These are phyloP conservation scores for Globisporangium splendens DNA, from an alignment of 352 stramenopile species.

Conservation along the genomic window DNA sequence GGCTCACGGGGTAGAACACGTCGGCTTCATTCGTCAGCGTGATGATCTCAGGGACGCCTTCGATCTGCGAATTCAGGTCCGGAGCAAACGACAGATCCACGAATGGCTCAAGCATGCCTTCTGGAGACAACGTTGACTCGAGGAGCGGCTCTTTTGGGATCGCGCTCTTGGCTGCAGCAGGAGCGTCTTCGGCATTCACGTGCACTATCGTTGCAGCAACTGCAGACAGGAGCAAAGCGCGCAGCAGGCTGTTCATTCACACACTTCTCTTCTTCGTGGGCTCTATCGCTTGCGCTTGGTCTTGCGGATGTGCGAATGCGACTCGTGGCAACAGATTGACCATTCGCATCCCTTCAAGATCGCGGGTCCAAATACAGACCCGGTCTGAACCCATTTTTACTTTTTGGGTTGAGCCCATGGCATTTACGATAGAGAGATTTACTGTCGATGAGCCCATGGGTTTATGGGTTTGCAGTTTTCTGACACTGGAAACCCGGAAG, in stretches of 20 bases:
- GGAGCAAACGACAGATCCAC: slow-evolving; percentile 3
- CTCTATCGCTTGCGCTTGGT: neutral
- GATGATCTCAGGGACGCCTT: slow-evolving; percentile 2
- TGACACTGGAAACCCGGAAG: neutral
- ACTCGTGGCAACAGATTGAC: neutral
- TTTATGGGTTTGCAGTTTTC: neutral
- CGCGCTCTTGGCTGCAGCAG: neutral
- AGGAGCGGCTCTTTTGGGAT: neutral
- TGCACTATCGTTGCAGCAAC: neutral
- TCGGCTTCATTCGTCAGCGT: neutral
- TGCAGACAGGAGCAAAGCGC: too few species aligned
- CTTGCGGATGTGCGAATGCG: neutral
- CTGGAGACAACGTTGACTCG: neutral
- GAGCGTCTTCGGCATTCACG: slow-evolving; percentile 4
- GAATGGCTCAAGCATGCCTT: neutral
- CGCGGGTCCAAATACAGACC: slow-evolving; percentile 1
- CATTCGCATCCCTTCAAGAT: slow-evolving; percentile 6
- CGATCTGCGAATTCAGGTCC: neutral
- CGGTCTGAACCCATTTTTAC: too few species aligned
- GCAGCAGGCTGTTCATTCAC: too few species aligned
- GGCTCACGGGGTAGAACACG: slow-evolving; percentile 18
- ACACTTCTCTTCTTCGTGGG: too few species aligned
- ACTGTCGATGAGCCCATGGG: too few species aligned
- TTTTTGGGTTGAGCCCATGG: too few species aligned
- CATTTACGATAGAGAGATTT: too few species aligned